A percentile compares a stretch with the other conserved stretches of the same genome.
These are phyloP conservation scores for Elsinoe fawcettii DNA, from an alignment of 2,329 filamentous ascomycete genomes.

Conservation along the genomic window DNA sequence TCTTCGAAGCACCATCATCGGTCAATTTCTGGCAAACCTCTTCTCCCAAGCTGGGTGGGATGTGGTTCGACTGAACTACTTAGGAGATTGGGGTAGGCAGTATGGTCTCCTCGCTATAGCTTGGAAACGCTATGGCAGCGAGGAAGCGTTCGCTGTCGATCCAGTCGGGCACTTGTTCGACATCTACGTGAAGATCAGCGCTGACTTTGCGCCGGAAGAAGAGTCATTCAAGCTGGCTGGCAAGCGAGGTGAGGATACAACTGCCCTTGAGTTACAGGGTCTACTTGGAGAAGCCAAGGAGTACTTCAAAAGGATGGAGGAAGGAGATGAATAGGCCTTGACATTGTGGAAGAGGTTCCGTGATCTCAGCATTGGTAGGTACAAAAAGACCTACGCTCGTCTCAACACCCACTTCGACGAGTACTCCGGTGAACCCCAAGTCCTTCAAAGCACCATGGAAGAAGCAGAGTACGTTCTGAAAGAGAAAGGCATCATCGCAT, in stretches of 20 bases:
- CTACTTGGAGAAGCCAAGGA: constrained; percentile 53
- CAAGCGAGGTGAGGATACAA: constrained; percentile 41
- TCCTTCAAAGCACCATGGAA: constrained; percentile 55
- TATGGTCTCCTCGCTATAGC: constrained; percentile 64
- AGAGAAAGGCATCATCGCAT: constrained; percentile 53
- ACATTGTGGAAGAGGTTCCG: constrained; percentile 57
- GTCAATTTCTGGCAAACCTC: constrained; percentile 62
- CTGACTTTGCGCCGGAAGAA: constrained; percentile 56
- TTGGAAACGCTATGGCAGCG: constrained; percentile 66
- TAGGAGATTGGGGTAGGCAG: constrained; percentile 73
- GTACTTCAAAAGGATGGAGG: constrained; percentile 62
- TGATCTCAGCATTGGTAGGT: constrained; percentile 56
- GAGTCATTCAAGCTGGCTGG: constrained; percentile 51
- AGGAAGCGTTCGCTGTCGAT: constrained; percentile 61
- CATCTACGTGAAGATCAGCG: constrained; percentile 70
- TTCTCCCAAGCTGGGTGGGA: constrained; percentile 64
- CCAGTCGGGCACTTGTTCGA: constrained; percentile 77
- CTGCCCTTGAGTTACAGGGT: constrained; percentile 42
- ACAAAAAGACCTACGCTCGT: constrained; percentile 55
- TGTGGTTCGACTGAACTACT: constrained; percentile 63
- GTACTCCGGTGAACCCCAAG: constrained; percentile 62
- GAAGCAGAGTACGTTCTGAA: constrained; percentile 52
- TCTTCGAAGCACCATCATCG: constrained; percentile 68
- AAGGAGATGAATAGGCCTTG: constrained; percentile 51
- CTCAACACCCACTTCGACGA: constrained; percentile 59